A percentile compares a stretch with the other conserved stretches of the same genome.
phyloP scores from a whole-genome alignment of 139 green algal genomes.

The Micromonas pusilla region DNA sequence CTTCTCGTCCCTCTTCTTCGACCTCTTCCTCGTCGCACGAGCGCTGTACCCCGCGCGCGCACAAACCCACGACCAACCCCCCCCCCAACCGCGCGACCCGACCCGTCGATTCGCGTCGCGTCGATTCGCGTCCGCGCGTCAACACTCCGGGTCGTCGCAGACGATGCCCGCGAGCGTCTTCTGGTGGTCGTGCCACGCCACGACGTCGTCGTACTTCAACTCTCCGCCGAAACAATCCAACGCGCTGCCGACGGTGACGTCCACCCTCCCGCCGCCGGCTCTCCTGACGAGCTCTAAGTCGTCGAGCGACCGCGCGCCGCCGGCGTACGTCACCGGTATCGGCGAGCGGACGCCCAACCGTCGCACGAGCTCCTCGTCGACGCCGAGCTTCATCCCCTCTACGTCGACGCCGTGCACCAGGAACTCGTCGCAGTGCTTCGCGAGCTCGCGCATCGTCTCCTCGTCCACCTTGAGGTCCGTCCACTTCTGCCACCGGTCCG shows the following conservation, averaged over 20 bases:
- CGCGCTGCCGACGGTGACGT: conserved; percentile 92
- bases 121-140: no score
- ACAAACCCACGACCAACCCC: no score
- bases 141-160: not conserved
- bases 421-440: conserved; percentile 82
- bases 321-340: conserved; percentile 80
- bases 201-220: conserved; percentile 77
- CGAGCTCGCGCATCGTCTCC: conserved; percentile 57
- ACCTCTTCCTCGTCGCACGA: no score
- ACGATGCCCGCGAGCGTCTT: not conserved
- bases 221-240: conserved; percentile 96
- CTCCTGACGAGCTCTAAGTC: conserved; percentile 41
- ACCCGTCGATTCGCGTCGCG: no score
- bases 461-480: conserved; percentile 45
- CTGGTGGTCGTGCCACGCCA: conserved; percentile 79
- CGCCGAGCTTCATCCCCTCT: conserved; percentile 92
- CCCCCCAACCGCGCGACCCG: no score
- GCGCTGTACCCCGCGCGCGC: no score
- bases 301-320: conserved; percentile 4
- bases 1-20: no score
- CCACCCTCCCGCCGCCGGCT: conserved; percentile 47
- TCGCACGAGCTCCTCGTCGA: conserved; percentile 89
- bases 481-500: conserved; percentile 48
- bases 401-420: conserved; percentile 96
- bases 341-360: conserved; percentile 54